These are phyloP conservation scores for Miamiensis avidus DNA, from an alignment of 169 alveolate species.

Conservation along the genomic window DNA sequence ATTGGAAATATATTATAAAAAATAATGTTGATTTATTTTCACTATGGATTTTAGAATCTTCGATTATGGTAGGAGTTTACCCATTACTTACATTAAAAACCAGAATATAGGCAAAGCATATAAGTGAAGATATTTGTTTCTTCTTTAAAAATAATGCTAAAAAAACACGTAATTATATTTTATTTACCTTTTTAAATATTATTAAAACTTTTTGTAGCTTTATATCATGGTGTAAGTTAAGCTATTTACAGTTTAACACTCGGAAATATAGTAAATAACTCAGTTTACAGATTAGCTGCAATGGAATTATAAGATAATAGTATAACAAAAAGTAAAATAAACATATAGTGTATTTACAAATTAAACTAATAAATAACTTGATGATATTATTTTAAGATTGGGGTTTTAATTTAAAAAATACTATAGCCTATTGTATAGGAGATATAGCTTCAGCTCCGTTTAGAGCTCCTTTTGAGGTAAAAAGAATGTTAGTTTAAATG, in stretches of 20 bases:
- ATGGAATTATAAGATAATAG: no score
- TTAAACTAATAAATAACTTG: neutral
- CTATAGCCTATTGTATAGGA: neutral
- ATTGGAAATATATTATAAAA: neutral
- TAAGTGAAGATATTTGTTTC: neutral
- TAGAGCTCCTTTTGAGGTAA: neutral
- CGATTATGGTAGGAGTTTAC: neutral
- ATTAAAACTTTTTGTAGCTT: neutral
- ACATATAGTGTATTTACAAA: no score
- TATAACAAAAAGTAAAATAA: neutral
- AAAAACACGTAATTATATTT: neutral
- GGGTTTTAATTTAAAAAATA: neutral
- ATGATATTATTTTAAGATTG: neutral
- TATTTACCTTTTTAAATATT: no score
- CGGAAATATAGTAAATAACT: neutral
- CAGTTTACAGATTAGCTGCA: neutral
- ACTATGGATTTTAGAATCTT: neutral
- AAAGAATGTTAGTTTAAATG: neutral
- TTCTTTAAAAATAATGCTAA: neutral
- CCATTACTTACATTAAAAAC: neutral
- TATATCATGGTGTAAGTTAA: neutral
- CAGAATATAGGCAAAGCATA: neutral
- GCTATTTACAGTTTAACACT: neutral
- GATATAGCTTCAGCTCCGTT: neutral
- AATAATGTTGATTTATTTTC: neutral